Evolutionary conservation across 768 basidiomycete genomes (phyloP).

Genomic region (Pulveroboletus sp.): DNA sequence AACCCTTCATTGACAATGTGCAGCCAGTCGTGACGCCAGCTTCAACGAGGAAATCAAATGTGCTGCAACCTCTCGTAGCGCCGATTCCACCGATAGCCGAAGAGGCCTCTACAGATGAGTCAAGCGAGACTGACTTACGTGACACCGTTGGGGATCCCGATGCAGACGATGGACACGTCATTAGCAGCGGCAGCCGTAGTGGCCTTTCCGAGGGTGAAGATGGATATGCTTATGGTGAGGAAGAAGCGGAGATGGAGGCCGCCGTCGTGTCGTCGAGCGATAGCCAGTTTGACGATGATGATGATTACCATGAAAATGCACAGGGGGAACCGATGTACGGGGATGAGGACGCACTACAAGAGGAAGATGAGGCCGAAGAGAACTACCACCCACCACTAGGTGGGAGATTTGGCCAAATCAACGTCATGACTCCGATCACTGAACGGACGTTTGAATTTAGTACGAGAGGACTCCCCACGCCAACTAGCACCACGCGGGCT

Average conservation of each 20-base stretch:
- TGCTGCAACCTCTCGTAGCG: conserved; percentile 16
- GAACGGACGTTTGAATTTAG: conserved; percentile 90
- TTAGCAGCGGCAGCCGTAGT: conserved; percentile 27
- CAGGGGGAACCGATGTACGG: conserved; percentile 11
- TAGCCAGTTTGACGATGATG: conserved; percentile 30
- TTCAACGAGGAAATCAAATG: conserved; percentile 18
- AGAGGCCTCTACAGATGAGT: conserved; percentile 30
- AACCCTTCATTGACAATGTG: conserved; percentile 33
- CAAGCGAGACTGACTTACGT: conserved; percentile 24
- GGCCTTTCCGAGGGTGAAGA: conserved; percentile 33
- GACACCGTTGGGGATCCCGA: conserved; percentile 19
- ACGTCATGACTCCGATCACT: conserved; percentile 96
- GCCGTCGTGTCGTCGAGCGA: conserved; percentile 28
- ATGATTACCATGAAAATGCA: conserved; percentile 16
- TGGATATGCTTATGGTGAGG: conserved; percentile 30
- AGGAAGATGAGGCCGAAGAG: conserved; percentile 33
- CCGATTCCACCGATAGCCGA: conserved; percentile 21
- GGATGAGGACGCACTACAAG: conserved; percentile 25
- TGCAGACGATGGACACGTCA: conserved; percentile 20
- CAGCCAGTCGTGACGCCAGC: conserved; percentile 14
- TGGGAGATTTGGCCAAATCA: conserved; percentile 76
- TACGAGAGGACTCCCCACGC: conserved; percentile 41
- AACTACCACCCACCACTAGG: conserved; percentile 48
- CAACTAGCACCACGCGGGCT: conserved; percentile 46
- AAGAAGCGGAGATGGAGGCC: conserved; percentile 24